phyloP scores from a whole-genome alignment of 768 basidiomycete genomes.

The Mycena latifolia region DNA sequence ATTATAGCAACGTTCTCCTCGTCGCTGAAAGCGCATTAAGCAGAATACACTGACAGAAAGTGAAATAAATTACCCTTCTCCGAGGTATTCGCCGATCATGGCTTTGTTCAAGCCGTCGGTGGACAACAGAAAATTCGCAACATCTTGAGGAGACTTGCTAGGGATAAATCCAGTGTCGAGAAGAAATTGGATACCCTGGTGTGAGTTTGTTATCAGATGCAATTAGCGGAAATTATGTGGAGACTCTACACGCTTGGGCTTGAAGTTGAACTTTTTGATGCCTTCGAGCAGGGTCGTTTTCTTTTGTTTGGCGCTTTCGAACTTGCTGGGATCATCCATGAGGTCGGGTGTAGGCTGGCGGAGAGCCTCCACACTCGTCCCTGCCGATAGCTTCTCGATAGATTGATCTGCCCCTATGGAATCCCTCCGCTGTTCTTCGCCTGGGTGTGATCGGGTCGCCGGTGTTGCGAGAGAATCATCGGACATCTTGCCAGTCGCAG shows the following conservation, averaged over 20 bases:
- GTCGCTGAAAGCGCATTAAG: slow-evolving; percentile 64
- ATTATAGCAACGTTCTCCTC: slow-evolving; percentile 92
- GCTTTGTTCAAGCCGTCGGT: slow-evolving; percentile 96
- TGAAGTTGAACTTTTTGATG: slow-evolving; percentile 98
- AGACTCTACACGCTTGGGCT: slow-evolving; percentile 88
- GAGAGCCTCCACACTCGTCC: slow-evolving; percentile 64
- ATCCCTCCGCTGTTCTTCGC: slow-evolving; percentile 68
- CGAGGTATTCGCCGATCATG: slow-evolving; percentile 98
- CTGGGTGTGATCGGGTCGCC: slow-evolving; percentile 57
- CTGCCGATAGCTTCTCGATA: slow-evolving; percentile 64
- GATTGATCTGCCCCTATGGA: slow-evolving; percentile 68
- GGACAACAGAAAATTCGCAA: slow-evolving; percentile 86
- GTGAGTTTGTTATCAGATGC: slow-evolving; percentile 10
- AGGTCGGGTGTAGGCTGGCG: slow-evolving; percentile 83
- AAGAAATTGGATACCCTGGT: slow-evolving; percentile 90
- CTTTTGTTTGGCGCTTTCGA: slow-evolving; percentile 96
- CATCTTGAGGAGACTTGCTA: slow-evolving; percentile 75
- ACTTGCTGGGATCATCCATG: slow-evolving; percentile 90
- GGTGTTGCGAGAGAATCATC: slow-evolving; percentile 55
- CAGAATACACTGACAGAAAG: slow-evolving; percentile 8
- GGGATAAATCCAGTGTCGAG: slow-evolving; percentile 90
- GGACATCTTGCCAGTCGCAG: slow-evolving; percentile 58
- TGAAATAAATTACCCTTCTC: slow-evolving; percentile 84
- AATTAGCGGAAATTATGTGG: slow-evolving; percentile 7
- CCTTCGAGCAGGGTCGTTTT: slow-evolving; percentile 96